These are phyloP conservation scores for Cytospora leucostoma DNA, from an alignment of 2,329 filamentous ascomycete genomes.

Conservation along the genomic window DNA sequence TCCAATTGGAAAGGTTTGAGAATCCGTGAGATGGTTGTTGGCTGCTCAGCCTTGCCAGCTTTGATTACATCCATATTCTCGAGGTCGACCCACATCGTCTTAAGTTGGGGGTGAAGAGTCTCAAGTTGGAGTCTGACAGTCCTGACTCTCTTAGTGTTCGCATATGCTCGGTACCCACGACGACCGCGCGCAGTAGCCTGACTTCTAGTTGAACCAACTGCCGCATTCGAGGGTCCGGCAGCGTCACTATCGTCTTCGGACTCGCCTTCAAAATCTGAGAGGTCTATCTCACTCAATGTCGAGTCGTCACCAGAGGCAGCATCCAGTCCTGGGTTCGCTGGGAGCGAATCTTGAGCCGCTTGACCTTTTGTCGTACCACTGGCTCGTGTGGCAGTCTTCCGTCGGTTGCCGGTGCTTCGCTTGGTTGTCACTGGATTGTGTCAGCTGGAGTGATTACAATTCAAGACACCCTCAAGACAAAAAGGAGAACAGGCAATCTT, in stretches of 20 bases:
- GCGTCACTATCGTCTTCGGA: constrained; percentile 39
- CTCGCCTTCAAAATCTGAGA: constrained; percentile 8
- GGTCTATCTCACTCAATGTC: constrained; percentile 1
- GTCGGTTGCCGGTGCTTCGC: neutral
- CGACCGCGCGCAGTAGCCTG: constrained; percentile 31
- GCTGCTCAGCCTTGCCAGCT: constrained; percentile 66
- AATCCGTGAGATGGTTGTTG: constrained; percentile 73
- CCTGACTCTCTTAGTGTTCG: constrained; percentile 35
- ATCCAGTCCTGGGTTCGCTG: constrained; percentile 1
- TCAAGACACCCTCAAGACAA: too few relatives aligned
- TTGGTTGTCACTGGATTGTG: neutral
- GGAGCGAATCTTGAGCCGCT: neutral
- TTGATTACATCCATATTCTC: constrained; percentile 68
- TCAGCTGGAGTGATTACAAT: too few relatives aligned
- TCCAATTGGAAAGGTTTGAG: constrained; percentile 94
- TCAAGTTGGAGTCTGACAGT: constrained; percentile 69
- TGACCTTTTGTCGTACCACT: neutral
- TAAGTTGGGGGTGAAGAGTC: constrained; percentile 73
- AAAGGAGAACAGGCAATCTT: neutral
- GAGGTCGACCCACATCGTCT: constrained; percentile 82
- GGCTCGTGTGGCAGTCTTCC: neutral
- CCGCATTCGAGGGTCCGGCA: constrained; percentile 30
- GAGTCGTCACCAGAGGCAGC: constrained; percentile 15
- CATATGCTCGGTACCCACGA: constrained; percentile 38
- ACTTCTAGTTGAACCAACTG: constrained; percentile 13